Percentiles rank a stretch among this genome's conserved stretches.
These are phyloP conservation scores for Venturia effusa DNA, from an alignment of 2,329 filamentous ascomycete genomes.

Conservation along the genomic window DNA sequence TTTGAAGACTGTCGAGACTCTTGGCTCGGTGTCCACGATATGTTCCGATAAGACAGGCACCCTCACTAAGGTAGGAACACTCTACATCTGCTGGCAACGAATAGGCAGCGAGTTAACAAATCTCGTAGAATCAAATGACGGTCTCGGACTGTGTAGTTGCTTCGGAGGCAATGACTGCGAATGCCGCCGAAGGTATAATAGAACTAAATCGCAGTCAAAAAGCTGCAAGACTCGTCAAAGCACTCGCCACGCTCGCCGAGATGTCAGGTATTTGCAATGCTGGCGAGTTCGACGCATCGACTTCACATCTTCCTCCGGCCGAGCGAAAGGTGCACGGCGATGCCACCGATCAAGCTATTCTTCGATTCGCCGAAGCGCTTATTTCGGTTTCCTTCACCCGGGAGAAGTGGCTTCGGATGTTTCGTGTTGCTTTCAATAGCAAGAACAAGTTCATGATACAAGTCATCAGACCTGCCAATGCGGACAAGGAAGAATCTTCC, in stretches of 20 bases:
- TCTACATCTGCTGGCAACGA: neutral
- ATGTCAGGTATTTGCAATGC: slow-evolving; percentile 62
- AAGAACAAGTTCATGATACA: slow-evolving; percentile 77
- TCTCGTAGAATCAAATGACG: slow-evolving; percentile 56
- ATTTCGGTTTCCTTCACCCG: slow-evolving; percentile 50
- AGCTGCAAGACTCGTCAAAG: slow-evolving; percentile 20
- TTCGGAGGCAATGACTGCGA: slow-evolving; percentile 37
- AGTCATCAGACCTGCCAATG: slow-evolving; percentile 37
- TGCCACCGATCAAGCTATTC: slow-evolving; percentile 64
- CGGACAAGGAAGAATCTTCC: slow-evolving; percentile 21
- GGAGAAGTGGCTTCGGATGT: slow-evolving; percentile 53
- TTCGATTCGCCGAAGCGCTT: slow-evolving; percentile 59
- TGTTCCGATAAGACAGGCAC: slow-evolving; percentile 72
- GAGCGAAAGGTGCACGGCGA: slow-evolving; percentile 61
- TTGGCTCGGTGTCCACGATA: slow-evolving; percentile 61
- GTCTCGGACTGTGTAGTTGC: slow-evolving; percentile 59
- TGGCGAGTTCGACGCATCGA: slow-evolving; percentile 61
- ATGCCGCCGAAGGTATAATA: slow-evolving; percentile 35
- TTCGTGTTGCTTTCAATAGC: slow-evolving; percentile 58
- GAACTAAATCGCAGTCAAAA: slow-evolving; percentile 27
- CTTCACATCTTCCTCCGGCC: slow-evolving; percentile 45
- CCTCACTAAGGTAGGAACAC: slow-evolving; percentile 38
- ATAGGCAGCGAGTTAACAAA: neutral
- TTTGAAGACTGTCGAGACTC: slow-evolving; percentile 65
- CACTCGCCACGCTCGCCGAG: slow-evolving; percentile 48